These are phyloP conservation scores for Scleroderma bovista DNA, from an alignment of 768 basidiomycete genomes.

Conservation along the genomic window DNA sequence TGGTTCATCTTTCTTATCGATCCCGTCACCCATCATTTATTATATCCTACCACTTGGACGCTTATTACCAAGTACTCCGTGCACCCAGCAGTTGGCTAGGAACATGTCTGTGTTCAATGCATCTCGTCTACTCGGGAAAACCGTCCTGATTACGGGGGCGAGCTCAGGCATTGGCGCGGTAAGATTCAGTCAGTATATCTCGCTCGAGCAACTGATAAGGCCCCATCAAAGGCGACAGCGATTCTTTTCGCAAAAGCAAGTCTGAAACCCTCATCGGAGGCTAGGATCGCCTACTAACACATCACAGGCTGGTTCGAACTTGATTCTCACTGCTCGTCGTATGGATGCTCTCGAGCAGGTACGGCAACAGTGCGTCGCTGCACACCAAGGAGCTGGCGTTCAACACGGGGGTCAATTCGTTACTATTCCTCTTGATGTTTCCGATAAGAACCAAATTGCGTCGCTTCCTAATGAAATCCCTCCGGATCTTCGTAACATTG, in stretches of 20 bases:
- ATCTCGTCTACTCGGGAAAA: slow-evolving; percentile 76
- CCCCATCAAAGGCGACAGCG: slow-evolving; percentile 63
- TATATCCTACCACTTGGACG: too few relatives aligned
- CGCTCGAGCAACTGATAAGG: slow-evolving; percentile 2
- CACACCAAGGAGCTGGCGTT: slow-evolving; percentile 67
- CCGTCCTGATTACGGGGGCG: slow-evolving; percentile 84
- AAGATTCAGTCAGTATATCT: slow-evolving; percentile 24
- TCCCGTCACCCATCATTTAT: neutral
- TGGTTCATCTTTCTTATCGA: slow-evolving; percentile 2
- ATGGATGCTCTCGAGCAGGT: slow-evolving; percentile 68
- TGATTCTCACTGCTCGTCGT: slow-evolving; percentile 81
- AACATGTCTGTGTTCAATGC: slow-evolving; percentile 81
- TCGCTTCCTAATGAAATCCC: slow-evolving; percentile 69
- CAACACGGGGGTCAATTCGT: slow-evolving; percentile 76
- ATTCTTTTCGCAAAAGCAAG: slow-evolving; percentile 80
- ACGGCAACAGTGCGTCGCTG: slow-evolving; percentile 56
- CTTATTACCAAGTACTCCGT: too few relatives aligned
- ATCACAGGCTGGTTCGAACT: slow-evolving; percentile 73
- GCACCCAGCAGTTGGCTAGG: too few relatives aligned
- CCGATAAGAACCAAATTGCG: slow-evolving; percentile 68
- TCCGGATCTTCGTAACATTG: slow-evolving; percentile 61
- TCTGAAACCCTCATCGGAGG: neutral
- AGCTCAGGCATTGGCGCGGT: slow-evolving; percentile 89
- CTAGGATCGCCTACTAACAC: neutral
- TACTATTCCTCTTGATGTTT: slow-evolving; percentile 70